phyloP scores from a whole-genome alignment of 164 flowering plant species.

The Umbilicus rupestris region DNA sequence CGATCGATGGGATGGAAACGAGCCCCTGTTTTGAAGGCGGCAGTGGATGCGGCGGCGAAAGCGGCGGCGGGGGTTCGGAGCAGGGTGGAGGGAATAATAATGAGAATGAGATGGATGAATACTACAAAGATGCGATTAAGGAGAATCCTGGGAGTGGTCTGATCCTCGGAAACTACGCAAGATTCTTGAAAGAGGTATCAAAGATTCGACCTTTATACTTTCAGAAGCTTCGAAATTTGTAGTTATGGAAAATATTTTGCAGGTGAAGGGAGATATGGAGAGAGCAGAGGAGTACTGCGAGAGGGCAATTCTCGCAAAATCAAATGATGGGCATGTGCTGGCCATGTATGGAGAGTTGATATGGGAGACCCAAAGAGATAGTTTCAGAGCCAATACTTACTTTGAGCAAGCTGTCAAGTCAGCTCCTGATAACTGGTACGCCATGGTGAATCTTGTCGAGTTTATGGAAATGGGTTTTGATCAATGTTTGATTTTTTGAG shows the following conservation, averaged over 20 bases:
- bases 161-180: conserved; percentile 48
- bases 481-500: neutral
- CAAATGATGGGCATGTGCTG: conserved; percentile 12
- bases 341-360: conserved; percentile 11
- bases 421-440: conserved; percentile 9
- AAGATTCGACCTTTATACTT: neutral
- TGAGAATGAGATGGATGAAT: conserved; percentile 27
- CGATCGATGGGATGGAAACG: neutral
- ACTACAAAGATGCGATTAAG: conserved; percentile 47
- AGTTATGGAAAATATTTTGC: neutral
- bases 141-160: conserved; percentile 46
- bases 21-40: neutral
- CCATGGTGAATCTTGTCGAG: neutral
- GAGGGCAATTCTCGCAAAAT: conserved; percentile 12
- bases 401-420: conserved; percentile 11
- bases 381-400: conserved; percentile 4
- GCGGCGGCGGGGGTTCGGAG: conserved; percentile 1
- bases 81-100: neutral
- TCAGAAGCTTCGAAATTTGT: neutral
- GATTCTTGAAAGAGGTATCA: conserved; percentile 49
- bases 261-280: conserved; percentile 9
- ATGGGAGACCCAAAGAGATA: conserved; percentile 12
- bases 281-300: conserved; percentile 10
- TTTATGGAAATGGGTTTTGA: neutral
- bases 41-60: neutral